Evolutionary conservation across 371 early-diverging fungal species (phyloP), one percentile per base, ranked within the genome.

Genomic region (Mortierella sp.): DNA sequence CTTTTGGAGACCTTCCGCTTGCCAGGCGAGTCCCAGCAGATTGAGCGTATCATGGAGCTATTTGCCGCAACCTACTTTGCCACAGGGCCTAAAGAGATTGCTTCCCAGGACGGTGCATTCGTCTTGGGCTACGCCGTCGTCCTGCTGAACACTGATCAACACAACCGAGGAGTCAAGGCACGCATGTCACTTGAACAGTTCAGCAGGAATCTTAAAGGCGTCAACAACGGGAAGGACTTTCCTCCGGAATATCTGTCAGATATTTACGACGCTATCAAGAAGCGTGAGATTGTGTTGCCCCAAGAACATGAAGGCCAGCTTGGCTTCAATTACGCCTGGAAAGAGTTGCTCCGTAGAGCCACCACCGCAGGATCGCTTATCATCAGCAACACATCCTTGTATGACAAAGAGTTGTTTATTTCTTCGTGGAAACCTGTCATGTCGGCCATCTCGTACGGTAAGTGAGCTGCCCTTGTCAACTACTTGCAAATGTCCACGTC

Each of bases 311-410:
- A 95, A 59, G 97, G 97, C 1, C 92, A 90, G 13, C 85, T 95
- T n/a, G 95, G 96, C 17, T 96, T 97, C 78, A 93, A 93, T 55
- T 96, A 95, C 72, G 91, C 92, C 0, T 98, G 98, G 98, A 94
- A 90, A 66, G 95, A 95, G 57, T 76, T 95, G n/a, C 78, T 93
- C 55, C 83, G 78, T 3, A 81, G 86, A 45, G 80, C 91, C 0
- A 80, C 83, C 0, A 55, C 65, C 0, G 64, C 85, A 14, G 89
- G 88, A 7, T 71, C 71, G 0, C 80, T 90, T 28, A 70, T 84
- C 16, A 63, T 80, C 6, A 85, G 82, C 39, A 78, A 81, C 34
- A 86, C 86, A 5, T 70, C 85, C 2, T 72, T 71, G 24, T 92
- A 86, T 56, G 90, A 92, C 57, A 85, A 79, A 51, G 89, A 92